Conservation (phyloP, 78 protist species). For the Dictyostelium intermedium region DNA sequence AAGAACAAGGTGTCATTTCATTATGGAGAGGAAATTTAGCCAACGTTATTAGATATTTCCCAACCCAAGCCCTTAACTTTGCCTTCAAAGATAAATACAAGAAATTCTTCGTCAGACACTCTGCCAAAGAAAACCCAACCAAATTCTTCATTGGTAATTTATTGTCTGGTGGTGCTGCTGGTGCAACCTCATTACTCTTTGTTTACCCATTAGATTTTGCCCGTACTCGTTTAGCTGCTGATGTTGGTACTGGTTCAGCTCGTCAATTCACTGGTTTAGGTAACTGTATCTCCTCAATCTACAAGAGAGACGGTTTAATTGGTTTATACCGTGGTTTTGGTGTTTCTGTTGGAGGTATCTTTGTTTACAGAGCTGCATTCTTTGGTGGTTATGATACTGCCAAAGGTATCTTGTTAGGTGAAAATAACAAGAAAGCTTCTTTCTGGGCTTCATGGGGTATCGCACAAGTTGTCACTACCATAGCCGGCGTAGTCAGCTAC, state of each 20-base stretch:
- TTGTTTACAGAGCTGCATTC: conserved; percentile 97
- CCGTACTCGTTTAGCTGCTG: conserved; percentile 97
- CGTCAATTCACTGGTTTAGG: conserved; percentile 97
- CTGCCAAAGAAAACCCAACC: conserved; percentile 64
- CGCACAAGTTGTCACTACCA: conserved; percentile 83
- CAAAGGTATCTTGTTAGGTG: conserved; percentile 68
- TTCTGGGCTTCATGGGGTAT: conserved; percentile 78
- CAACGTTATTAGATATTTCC: conserved; percentile 98
- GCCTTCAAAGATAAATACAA: conserved; percentile 98
- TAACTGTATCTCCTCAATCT: conserved; percentile 92
- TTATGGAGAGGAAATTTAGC: conserved; percentile 96
- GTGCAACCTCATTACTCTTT: conserved; percentile 95
- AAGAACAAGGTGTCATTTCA: conserved; percentile 94
- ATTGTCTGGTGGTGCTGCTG: conserved; percentile 98
- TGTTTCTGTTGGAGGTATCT: conserved; percentile 95
- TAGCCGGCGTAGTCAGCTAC: conserved; percentile 94
- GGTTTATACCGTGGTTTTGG: conserved; percentile 98
- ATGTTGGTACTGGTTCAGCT: conserved; percentile 84
- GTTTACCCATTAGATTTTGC: conserved; percentile 98
- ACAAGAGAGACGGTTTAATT: conserved; percentile 86
- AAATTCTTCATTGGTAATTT: conserved; percentile 90
- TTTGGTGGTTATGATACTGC: conserved; percentile 96
- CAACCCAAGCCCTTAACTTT: conserved; percentile 99
- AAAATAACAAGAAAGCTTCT: conserved; percentile 53
- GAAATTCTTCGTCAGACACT: conserved; percentile 81